A percentile compares a stretch with the other conserved stretches of the same genome.
These are phyloP conservation scores for Nematocida ironsii DNA, from an alignment of 371 early-diverging fungal species.

Conservation along the genomic window DNA sequence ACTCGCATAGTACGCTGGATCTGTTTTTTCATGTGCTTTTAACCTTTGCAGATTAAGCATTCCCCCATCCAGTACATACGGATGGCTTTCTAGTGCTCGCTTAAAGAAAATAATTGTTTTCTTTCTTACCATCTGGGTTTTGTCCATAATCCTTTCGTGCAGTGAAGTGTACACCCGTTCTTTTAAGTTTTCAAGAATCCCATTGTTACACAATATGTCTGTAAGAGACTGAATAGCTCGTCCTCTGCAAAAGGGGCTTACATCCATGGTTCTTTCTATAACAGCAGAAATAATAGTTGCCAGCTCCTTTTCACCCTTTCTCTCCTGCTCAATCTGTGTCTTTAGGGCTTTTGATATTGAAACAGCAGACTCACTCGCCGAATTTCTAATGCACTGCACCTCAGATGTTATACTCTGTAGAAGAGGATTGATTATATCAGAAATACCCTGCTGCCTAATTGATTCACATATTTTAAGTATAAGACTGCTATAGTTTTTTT, in stretches of 20 bases:
- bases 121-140: constrained; percentile 68
- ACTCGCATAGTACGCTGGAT: constrained; percentile 19
- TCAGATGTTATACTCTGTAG: constrained; percentile 32
- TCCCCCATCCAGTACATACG: constrained; percentile 61
- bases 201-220: constrained; percentile 54
- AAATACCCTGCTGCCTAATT: not conserved
- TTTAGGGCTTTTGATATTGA: constrained; percentile 52
- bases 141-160: constrained; percentile 64
- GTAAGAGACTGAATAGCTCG: constrained; percentile 58
- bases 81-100: constrained; percentile 64
- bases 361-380: constrained; percentile 59
- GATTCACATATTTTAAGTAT: constrained; percentile 11
- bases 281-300: constrained; percentile 39
- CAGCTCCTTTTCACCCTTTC: constrained; percentile 60
- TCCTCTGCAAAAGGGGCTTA: constrained; percentile 61
- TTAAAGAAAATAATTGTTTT: constrained; percentile 62
- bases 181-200: constrained; percentile 51
- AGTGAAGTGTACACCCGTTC: constrained; percentile 57
- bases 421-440: constrained; percentile 10
- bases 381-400: constrained; percentile 56
- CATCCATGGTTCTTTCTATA: constrained; percentile 60
- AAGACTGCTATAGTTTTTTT: constrained; percentile 37
- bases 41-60: not conserved
- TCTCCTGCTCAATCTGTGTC: constrained; percentile 19
- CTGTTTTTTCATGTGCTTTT: constrained; percentile 14